A percentile compares a stretch with the other conserved stretches of the same genome.
These are phyloP conservation scores for Actinomortierella ambigua DNA, from an alignment of 371 early-diverging fungal species.

Conservation along the genomic window DNA sequence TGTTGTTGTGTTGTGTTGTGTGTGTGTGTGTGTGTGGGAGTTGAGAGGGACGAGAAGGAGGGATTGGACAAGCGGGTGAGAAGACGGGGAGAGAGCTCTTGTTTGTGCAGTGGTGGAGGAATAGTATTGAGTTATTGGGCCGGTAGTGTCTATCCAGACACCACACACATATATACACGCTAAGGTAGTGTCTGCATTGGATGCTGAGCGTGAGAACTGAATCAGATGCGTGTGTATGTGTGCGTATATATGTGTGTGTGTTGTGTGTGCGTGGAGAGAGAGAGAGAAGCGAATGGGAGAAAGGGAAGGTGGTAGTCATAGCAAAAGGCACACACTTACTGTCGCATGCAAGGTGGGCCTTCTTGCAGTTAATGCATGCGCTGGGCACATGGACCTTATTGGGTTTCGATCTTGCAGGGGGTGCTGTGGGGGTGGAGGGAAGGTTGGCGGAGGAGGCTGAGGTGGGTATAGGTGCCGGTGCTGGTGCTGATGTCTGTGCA, in stretches of 20 bases:
- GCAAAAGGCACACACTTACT: slow-evolving; percentile 25
- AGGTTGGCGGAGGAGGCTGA: no score
- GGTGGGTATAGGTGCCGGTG: no score
- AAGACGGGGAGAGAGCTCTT: no score
- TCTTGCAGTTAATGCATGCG: slow-evolving; percentile 70
- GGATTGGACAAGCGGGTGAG: no score
- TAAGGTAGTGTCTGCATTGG: background rate
- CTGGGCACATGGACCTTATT: slow-evolving; percentile 50
- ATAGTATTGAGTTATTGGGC: background rate
- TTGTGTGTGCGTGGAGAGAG: slow-evolving; percentile 12
- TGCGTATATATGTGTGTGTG: no score
- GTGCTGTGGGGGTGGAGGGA: no score
- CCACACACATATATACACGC: background rate
- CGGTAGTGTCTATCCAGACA: background rate
- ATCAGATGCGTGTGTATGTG: no score
- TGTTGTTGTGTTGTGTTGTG: no score
- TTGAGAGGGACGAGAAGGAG: no score
- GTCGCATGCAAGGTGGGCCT: slow-evolving; percentile 75
- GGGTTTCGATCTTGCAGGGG: slow-evolving; percentile 22
- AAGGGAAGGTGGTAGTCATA: background rate
- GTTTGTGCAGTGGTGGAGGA: background rate
- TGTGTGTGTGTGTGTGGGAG: no score
- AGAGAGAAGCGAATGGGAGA: background rate
- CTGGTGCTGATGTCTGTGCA: no score
- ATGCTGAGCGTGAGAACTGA: slow-evolving; percentile 2